These are phyloP conservation scores for Lathyrus sativus DNA, from an alignment of 306 rosid genomes.

Conservation along the genomic window DNA sequence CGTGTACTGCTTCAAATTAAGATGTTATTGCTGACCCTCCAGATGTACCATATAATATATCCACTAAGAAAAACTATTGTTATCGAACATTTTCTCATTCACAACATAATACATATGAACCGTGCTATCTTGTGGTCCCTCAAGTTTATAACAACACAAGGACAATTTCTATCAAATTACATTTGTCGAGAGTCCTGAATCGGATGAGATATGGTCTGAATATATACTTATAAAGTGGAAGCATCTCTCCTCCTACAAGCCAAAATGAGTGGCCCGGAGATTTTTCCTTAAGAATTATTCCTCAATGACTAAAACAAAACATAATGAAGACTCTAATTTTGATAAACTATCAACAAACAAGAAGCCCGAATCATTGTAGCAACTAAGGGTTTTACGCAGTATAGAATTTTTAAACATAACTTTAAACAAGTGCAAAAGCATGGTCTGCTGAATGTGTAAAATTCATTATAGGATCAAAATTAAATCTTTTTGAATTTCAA, in stretches of 20 bases:
- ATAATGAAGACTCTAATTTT: no score
- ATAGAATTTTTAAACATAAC: conserved; percentile 1
- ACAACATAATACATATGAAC: conserved; percentile 20
- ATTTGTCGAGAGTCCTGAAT: not conserved
- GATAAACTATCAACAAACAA: conserved; percentile 9
- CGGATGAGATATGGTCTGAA: not conserved
- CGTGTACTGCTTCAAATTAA: conserved; percentile 15
- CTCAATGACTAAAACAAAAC: no score
- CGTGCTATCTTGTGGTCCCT: not conserved
- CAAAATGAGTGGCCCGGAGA: not conserved
- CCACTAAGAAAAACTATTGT: conserved; percentile 24
- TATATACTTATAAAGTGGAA: not conserved
- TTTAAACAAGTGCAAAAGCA: conserved; percentile 2
- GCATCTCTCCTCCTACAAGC: not conserved
- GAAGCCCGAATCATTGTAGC: not conserved
- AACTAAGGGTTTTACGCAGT: not conserved
- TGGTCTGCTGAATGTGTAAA: conserved; percentile 13
- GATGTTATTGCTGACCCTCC: not conserved
- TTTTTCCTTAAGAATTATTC: no score
- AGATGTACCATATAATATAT: not conserved
- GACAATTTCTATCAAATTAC: conserved; percentile 23
- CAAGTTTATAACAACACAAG: conserved; percentile 1
- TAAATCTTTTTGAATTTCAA: conserved; percentile 14
- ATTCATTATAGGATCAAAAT: not conserved
- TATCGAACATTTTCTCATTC: conserved; percentile 18